Percentiles rank a stretch among this genome's conserved stretches.
Conservation (phyloP, 306 rosid genomes). For the Parietaria judaica region DNA sequence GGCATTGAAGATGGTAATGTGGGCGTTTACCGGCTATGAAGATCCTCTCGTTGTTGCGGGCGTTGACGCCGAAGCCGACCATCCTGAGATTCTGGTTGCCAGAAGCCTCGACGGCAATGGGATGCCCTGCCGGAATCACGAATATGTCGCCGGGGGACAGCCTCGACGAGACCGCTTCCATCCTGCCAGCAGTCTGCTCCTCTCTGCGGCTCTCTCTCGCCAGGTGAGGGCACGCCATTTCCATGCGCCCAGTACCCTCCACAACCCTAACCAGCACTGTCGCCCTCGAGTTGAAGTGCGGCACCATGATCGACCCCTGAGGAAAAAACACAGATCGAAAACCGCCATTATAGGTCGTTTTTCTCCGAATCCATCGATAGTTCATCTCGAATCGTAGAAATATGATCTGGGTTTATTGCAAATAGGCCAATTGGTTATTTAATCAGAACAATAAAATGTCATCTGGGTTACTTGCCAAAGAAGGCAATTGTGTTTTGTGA, state of each 20-base stretch:
- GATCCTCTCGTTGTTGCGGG: conserved; percentile 17
- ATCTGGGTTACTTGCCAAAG: no score
- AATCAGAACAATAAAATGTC: no score
- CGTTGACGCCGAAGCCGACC: conserved; percentile 25
- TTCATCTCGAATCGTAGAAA: no score
- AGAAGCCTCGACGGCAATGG: conserved; percentile 15
- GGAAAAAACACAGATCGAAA: background rate
- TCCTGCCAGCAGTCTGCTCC: conserved; percentile 3
- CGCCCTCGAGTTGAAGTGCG: conserved; percentile 36
- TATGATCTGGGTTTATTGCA: no score
- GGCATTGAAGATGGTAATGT: background rate
- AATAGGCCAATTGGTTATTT: no score
- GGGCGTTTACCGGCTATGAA: conserved; percentile 21
- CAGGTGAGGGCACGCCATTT: conserved; percentile 39
- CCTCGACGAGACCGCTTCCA: conserved; percentile 9
- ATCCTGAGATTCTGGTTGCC: conserved; percentile 1
- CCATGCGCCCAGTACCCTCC: conserved; percentile 34
- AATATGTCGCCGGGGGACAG: conserved; percentile 23
- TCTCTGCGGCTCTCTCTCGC: conserved; percentile 13
- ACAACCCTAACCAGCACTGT: conserved; percentile 21
- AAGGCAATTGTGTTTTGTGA: no score
- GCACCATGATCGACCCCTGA: conserved; percentile 39
- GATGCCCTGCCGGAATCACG: conserved; percentile 33
- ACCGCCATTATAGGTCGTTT: no score
- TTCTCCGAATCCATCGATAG: no score